phyloP scores from a whole-genome alignment of 371 early-diverging fungal genomes.

The Encephalitozoon romaleae region DNA sequence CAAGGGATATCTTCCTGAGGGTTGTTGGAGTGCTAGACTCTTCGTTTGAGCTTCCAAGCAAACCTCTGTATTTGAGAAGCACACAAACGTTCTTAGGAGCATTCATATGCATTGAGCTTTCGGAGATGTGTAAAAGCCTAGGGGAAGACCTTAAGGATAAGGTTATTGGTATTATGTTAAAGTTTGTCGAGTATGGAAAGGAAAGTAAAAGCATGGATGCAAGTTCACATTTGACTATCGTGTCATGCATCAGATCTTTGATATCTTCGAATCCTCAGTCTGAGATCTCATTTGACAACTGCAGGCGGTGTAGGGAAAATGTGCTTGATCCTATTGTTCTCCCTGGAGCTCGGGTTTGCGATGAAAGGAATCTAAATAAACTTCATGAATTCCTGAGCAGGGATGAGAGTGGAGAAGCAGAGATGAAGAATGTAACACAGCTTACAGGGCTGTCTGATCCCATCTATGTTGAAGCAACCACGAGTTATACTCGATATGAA shows the following conservation, averaged over 20 bases:
- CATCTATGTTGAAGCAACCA: slow-evolving; percentile 92
- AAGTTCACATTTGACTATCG: slow-evolving; percentile 44
- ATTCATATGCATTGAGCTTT: slow-evolving; percentile 28
- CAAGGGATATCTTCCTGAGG: slow-evolving; percentile 37
- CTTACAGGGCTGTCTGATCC: slow-evolving; percentile 89
- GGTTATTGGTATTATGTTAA: slow-evolving; percentile 34
- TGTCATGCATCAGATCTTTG: slow-evolving; percentile 12
- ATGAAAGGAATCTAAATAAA: not conserved
- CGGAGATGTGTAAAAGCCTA: slow-evolving; percentile 23
- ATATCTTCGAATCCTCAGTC: not conserved
- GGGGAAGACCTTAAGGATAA: slow-evolving; percentile 7
- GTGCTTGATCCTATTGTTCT: not conserved
- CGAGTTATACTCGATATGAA: slow-evolving; percentile 84
- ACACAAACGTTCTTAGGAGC: slow-evolving; percentile 51
- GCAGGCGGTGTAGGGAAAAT: not conserved
- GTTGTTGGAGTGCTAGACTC: slow-evolving; percentile 12
- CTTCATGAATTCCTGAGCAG: not conserved
- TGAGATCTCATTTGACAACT: not conserved
- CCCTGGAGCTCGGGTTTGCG: not conserved
- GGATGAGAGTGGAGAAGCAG: not conserved
- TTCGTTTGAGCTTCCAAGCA: not conserved
- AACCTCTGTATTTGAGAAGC: slow-evolving; percentile 22
- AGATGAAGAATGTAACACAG: slow-evolving; percentile 70
- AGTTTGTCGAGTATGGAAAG: slow-evolving; percentile 37
- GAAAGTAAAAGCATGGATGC: slow-evolving; percentile 33